Conservation (phyloP, 1,284 basidiomycete species). For the Neolentinus lepideus region DNA sequence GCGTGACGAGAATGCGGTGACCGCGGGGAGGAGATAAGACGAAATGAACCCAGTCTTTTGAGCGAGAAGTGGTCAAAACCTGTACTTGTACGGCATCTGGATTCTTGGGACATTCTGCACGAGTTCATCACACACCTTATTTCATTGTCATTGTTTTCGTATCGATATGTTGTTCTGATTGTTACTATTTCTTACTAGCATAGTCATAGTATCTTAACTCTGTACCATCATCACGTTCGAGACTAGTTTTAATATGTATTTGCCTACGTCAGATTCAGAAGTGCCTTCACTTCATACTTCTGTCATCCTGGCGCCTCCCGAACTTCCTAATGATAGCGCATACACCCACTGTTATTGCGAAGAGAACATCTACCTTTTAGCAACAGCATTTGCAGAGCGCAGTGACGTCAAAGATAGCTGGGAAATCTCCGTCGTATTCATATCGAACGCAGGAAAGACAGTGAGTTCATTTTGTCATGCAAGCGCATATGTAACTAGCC, state of each 20-base stretch:
- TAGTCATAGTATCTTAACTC: not conserved
- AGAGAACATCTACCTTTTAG: conserved; percentile 65
- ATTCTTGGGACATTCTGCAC: not conserved
- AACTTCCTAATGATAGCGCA: conserved; percentile 18
- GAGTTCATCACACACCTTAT: not conserved
- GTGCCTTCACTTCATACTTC: not conserved
- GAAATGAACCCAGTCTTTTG: not conserved
- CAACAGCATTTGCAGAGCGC: conserved; percentile 31
- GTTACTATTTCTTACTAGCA: not conserved
- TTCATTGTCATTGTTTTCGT: not conserved
- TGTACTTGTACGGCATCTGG: not conserved
- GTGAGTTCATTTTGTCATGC: conserved; percentile 25
- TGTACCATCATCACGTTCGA: not conserved
- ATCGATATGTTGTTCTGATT: not conserved
- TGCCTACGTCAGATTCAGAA: not conserved
- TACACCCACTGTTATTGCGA: conserved; percentile 51
- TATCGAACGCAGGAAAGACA: conserved; percentile 55
- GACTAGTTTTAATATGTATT: not conserved
- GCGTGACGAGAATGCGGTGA: not conserved
- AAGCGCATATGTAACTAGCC: not conserved
- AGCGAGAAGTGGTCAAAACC: not conserved
- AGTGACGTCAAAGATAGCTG: conserved; percentile 26
- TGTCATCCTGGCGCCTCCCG: conserved; percentile 14
- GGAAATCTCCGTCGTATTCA: conserved; percentile 52
- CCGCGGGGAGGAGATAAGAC: not conserved